Evolutionary conservation across 805 yeast species (phyloP), one percentile per base, ranked within the genome.

Genomic region (Lipomyces anomalus): DNA sequence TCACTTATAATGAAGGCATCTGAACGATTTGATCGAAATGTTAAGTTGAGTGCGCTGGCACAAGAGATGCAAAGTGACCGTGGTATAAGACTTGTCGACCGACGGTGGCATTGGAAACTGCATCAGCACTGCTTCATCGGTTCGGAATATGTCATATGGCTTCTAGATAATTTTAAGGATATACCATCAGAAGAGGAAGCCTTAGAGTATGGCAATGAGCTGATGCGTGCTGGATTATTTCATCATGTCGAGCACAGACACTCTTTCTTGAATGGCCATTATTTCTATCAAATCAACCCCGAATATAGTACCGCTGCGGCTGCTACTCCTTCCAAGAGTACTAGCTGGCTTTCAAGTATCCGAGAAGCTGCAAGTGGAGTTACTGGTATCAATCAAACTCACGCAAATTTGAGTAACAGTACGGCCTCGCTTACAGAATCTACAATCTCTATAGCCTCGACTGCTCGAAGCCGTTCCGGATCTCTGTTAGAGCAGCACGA

Each of bases 251-350:
- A 84, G 49, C 71, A 77, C 37, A 73, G 90, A 28, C 97, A 90
- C 61, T 78, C 83, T 2, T 86, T 92, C 56, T 65, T 88, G 42
- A 95, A 90, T 66, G 98, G 98, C 0, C 89, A 92, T 59, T 90
- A 88, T 61, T 90, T 90, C 63, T 90, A 90, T 59, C 80, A 78
- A 56, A 63, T 89, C 42, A 72, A 71, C 18, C 75, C 76, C 0
- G 82, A 80, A 24, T 83, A 72, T 39, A 47, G 44, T 22, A 34
- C 38, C 2, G 43, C 46, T n/a, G 16, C 46, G 16, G 37, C 39
- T 11, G 11, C 17, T 4, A 13, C 42, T 4, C 32, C 45, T 17
- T 22, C 40, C 18, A 26, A 16, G n/a, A 21, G 29, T 21, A 23
- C 35, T n/a, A 24, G 53, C 20, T 50, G 54, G 54, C 45, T 50